Evolutionary conservation across 2,329 filamentous ascomycete species (phyloP), one percentile per base, ranked within the genome.

Genomic region (Juglanconis oblonga): DNA sequence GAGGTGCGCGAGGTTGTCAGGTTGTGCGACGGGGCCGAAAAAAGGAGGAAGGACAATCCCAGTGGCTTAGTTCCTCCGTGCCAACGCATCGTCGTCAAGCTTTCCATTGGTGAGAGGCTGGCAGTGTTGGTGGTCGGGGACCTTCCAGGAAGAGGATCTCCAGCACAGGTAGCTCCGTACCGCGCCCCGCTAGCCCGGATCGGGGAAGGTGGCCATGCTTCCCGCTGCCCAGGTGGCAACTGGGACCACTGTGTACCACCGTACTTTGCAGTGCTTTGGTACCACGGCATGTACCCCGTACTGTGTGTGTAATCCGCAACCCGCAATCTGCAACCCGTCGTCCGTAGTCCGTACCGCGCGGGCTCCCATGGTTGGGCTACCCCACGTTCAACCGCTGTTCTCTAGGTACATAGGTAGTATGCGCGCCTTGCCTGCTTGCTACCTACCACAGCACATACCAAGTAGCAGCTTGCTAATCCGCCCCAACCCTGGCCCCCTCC

Each of bases 61-160:
- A 50, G 55, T 14, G 47, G 29, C 35, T 11, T 13, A 14, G 47
- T 50, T 38, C 55, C 55, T 49, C 47, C 36, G 38, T 57, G 55
- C 55, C 55, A 57, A 36, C 55, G 47, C 55, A 57, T 57, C 55
- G 45, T 48, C 45, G 45, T 24, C 45, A 48, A 48, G 45, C 45
- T 48, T 48, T 48, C 31, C 17, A 6, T 48, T 48, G 17, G 24
- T 42, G 45, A 32, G 45, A 52, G 24, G 33, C 31, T 32, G 35
- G 48, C 10, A 33, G 35, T 29, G 47, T 38, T 13, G 35, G 31
- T 24, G 52, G 29, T 36, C 11, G 44, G 32, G n/a, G 24, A 4
- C 13, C 4, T 3, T 42, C 35, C 33, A 35, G 51, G 36, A 53
- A 29, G 35, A 31, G 13, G 10, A 42, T 1, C 38, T 13, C 38